Evolutionary conservation across 1,284 basidiomycete genomes (phyloP), one percentile per base, ranked within the genome.

Genomic region (Trametes hirsuta): DNA sequence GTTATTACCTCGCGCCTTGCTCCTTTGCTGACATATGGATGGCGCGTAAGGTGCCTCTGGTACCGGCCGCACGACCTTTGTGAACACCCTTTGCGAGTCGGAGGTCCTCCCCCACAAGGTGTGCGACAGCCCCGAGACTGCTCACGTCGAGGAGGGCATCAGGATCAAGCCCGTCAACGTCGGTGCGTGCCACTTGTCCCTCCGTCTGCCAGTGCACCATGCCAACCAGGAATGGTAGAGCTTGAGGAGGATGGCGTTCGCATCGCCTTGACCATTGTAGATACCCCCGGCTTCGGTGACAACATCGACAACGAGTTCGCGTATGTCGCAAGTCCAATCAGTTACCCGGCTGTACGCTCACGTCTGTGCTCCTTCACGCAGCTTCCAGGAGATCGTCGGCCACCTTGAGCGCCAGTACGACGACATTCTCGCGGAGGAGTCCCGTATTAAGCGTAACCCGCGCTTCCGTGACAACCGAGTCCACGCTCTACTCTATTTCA

Each of bases 331-430:
- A 12, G 50, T 50, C 37, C 47, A 25, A 21, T 18, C 6, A 12
- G 15, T 41, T 10, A 22, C 44, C 12, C 18, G 12, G 10, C 11
- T 5, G 30, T 30, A 14, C 37, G 21, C 51, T 61, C n/a, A 55
- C 51, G 10, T 9, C 4, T 5, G 18, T 8, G 47, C 4, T 24
- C 21, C 53, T 39, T 50, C 63, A 15, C 58, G 10, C 68, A 97
- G 95, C 61, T 97, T 97, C 79, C 90, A 93, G 73, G 97, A 98
- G 77, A 99, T 99, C 68, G 91, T 97, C 57, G 93, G 93, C 64
- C 89, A 99, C 79, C 90, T 99, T 64, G 97, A 99, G 77, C 91
- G 97, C 63, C 97, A 99, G 87, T 99, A 99, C 79, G 97, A 99
- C 69, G 97, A 99, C 71, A 98, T 99, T 75, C 84, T 99, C 64